Evolutionary conservation across 192 early-diverging fungal species (phyloP).

Genomic region (Linnemannia elongata): DNA sequence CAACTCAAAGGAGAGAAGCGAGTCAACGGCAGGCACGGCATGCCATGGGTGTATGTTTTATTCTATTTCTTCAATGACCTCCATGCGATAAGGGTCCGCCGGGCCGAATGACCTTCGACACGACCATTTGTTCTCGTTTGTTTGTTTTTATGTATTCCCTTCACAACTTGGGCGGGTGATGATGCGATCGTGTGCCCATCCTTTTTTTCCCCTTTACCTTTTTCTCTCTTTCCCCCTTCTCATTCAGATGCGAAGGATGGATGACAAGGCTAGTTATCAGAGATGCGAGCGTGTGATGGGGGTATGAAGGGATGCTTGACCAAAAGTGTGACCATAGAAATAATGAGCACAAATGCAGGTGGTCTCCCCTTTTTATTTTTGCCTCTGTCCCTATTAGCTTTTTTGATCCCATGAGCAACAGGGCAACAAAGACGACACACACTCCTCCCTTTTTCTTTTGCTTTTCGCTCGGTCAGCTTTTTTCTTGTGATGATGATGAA

Average conservation of each 20-base stretch:
- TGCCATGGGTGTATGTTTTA: too few relatives aligned
- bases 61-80: not conserved
- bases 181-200: conserved; percentile 17
- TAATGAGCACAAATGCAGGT: conserved; percentile 2
- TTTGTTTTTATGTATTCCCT: not conserved
- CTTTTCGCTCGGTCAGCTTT: not conserved
- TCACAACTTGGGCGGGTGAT: conserved; percentile 10
- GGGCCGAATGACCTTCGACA: not conserved
- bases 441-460: not conserved
- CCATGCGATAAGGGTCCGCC: not conserved
- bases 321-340: conserved; percentile 20
- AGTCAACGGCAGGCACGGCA: not conserved
- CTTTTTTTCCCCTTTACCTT: not conserved
- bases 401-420: conserved; percentile 35
- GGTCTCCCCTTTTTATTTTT: conserved; percentile 23
- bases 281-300: conserved; percentile 1
- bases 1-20: not conserved
- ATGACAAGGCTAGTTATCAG: not conserved
- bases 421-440: not conserved
- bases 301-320: not conserved
- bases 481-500: not conserved
- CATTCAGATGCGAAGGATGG: too few relatives aligned
- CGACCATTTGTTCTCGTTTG: not conserved
- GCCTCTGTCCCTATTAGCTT: too few relatives aligned
- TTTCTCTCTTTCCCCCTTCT: not conserved